Conservation (phyloP, 2,329 filamentous ascomycete genomes). For the Sporothrix mexicana region DNA sequence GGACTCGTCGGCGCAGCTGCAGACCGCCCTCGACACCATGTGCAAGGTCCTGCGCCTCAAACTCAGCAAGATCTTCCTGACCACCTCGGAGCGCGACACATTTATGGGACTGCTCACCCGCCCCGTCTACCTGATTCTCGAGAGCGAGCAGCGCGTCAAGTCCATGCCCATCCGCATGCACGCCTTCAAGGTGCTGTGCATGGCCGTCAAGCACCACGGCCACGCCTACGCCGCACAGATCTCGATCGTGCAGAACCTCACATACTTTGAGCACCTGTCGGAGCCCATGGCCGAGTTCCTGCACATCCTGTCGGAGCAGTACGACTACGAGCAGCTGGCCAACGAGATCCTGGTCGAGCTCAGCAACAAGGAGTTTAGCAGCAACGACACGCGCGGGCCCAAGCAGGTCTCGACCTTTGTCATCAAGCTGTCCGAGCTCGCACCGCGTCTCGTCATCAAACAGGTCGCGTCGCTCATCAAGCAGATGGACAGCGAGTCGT, state of each 20-base stretch:
- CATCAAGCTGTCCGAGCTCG: slow-evolving; percentile 88
- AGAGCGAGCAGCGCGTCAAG: slow-evolving; percentile 93
- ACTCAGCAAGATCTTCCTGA: slow-evolving; percentile 89
- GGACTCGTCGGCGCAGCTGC: slow-evolving; percentile 88
- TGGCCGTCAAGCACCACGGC: slow-evolving; percentile 96
- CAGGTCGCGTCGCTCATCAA: slow-evolving; percentile 96
- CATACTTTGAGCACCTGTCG: slow-evolving; percentile 98
- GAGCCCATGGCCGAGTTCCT: slow-evolving; percentile 99
- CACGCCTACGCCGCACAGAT: slow-evolving; percentile 97
- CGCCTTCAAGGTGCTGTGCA: slow-evolving; percentile 94
- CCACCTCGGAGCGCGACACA: slow-evolving; percentile 93
- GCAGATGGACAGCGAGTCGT: slow-evolving; percentile 95
- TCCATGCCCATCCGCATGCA: slow-evolving; percentile 91
- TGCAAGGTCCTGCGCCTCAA: slow-evolving; percentile 94
- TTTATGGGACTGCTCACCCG: slow-evolving; percentile 91
- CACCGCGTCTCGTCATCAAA: slow-evolving; percentile 90
- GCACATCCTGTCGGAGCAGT: slow-evolving; percentile 94
- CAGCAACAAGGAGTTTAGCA: slow-evolving; percentile 97
- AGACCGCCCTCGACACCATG: slow-evolving; percentile 90
- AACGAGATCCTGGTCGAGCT: slow-evolving; percentile 94
- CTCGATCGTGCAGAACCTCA: slow-evolving; percentile 94
- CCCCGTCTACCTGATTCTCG: slow-evolving; percentile 90
- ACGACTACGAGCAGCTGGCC: slow-evolving; percentile 93
- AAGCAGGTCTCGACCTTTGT: slow-evolving; percentile 97
- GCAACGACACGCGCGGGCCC: slow-evolving; percentile 90